Evolutionary conservation across 2,329 filamentous ascomycete genomes (phyloP).

Genomic region (Scytalidium lignicola): DNA sequence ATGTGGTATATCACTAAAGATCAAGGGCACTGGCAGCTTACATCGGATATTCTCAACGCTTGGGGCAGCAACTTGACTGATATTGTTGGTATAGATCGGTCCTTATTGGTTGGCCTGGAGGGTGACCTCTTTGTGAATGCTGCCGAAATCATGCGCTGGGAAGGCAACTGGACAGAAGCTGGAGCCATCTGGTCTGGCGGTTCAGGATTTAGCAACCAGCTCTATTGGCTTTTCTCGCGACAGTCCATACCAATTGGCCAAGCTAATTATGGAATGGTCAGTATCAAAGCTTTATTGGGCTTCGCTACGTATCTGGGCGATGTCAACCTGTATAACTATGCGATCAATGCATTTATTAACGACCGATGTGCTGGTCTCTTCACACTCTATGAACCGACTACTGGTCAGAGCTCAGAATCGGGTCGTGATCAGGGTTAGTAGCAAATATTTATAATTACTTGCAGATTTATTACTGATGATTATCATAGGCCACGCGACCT

Average conservation of each 20-base stretch:
- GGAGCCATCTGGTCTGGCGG: conserved; percentile 31
- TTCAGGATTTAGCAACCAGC: conserved; percentile 32
- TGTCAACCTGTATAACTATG: conserved; percentile 36
- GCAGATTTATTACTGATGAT: background rate
- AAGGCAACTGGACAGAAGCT: conserved; percentile 33
- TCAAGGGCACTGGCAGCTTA: conserved; percentile 29
- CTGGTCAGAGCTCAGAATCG: conserved; percentile 32
- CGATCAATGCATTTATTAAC: conserved; percentile 30
- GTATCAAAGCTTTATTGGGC: conserved; percentile 32
- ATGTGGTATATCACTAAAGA: conserved; percentile 38
- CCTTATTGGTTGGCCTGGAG: conserved; percentile 33
- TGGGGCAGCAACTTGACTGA: conserved; percentile 30
- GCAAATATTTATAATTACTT: background rate
- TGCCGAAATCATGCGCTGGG: conserved; percentile 40
- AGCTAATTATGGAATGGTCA: conserved; percentile 37
- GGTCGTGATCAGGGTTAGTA: conserved; percentile 31
- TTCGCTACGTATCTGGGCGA: conserved; percentile 38
- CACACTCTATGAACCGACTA: conserved; percentile 25
- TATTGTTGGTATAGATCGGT: conserved; percentile 30
- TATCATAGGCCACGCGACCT: conserved; percentile 21
- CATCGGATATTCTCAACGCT: conserved; percentile 32
- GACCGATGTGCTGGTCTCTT: conserved; percentile 32
- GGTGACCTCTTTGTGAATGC: conserved; percentile 36
- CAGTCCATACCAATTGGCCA: conserved; percentile 35
- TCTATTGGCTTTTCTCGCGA: conserved; percentile 36